These are phyloP conservation scores for Hura crepitans DNA, from an alignment of 441 rosid genomes.

Conservation along the genomic window DNA sequence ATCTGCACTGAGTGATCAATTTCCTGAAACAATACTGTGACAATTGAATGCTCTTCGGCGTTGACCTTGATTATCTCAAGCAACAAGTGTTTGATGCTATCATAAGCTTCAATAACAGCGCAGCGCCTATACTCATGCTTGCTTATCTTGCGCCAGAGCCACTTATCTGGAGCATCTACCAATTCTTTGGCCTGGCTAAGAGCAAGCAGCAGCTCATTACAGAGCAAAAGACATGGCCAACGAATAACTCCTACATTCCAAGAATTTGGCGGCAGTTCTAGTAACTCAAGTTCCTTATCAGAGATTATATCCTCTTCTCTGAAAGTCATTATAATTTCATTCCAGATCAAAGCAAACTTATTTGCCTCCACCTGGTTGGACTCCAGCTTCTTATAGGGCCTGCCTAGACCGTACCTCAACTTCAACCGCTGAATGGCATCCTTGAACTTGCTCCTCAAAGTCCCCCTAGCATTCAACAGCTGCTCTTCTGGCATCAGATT, in stretches of 20 bases:
- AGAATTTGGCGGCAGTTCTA: constrained; percentile 74
- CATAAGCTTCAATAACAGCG: constrained; percentile 83
- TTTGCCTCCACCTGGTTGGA: constrained; percentile 80
- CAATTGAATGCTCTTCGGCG: constrained; percentile 71
- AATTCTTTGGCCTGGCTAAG: constrained; percentile 81
- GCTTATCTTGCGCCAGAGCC: constrained; percentile 82
- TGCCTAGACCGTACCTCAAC: constrained; percentile 83
- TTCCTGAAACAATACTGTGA: constrained; percentile 66
- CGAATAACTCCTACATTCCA: constrained; percentile 81
- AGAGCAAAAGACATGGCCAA: constrained; percentile 84
- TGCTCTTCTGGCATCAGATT: constrained; percentile 93
- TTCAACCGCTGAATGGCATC: constrained; percentile 77
- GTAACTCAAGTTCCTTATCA: constrained; percentile 68
- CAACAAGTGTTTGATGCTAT: constrained; percentile 61
- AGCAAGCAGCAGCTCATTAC: constrained; percentile 83
- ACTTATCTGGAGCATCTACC: constrained; percentile 81
- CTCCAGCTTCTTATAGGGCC: constrained; percentile 81
- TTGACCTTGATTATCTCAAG: constrained; percentile 52
- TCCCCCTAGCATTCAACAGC: constrained; percentile 63
- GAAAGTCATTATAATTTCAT: constrained; percentile 66
- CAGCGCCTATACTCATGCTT: constrained; percentile 86
- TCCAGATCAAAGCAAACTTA: constrained; percentile 87
- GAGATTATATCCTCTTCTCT: constrained; percentile 91
- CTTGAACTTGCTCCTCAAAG: constrained; percentile 57
- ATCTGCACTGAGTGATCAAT: constrained; percentile 59